Base-by-base conservation (phyloP, 352 stramenopile species). In the Pythium chondricola region DNA sequence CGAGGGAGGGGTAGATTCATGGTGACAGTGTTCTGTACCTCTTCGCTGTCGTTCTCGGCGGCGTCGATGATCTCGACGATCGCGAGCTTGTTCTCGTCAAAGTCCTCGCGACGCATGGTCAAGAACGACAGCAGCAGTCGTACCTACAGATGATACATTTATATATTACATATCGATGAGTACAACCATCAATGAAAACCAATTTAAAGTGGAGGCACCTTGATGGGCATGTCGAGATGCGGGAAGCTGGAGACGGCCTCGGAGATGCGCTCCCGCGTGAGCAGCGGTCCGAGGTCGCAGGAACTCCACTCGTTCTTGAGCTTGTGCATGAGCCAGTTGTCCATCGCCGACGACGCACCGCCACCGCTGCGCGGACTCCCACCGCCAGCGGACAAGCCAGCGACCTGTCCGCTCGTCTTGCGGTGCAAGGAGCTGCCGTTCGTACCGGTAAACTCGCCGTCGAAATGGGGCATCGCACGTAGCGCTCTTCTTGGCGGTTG, bases 251-350 rank as follows among this genome's bases (percentile, higher is more conserved):
- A 48, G 39, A 80, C 59, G 13, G 71, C 71, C 43, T 90, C 76
- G 2, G 63, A 52, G 36, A 90, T 56, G 45, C 79, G 81, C 14
- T 80, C 64, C 9, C 65, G 58, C 33, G 79, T 83, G 37, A 90
- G 58, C 41, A 87, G 61, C 21, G 51, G 50, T 7, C 79, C 79
- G 6, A 91, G 67, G 25, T 88, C 79, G 43, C 67, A 67, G 14
- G 79, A 84, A 36, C 74, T 88, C 79, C 79, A 91, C 45, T 91
- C 76, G 32, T 67, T 53, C 47, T 73, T 76, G 31, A 91, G 70
- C 58, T 88, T 88, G 52, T 85, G 76, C 54, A 83, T 61, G 44
- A 91, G 61, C 79, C 79, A 91, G 38, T 69, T 52, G 52, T 88
- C 74, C 17, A 33, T 39, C 14, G 40, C 32, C 16, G 51, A 33